Evolutionary conservation across 2,329 filamentous ascomycete genomes (phyloP).

Genomic region (Sarocladium kiliense): DNA sequence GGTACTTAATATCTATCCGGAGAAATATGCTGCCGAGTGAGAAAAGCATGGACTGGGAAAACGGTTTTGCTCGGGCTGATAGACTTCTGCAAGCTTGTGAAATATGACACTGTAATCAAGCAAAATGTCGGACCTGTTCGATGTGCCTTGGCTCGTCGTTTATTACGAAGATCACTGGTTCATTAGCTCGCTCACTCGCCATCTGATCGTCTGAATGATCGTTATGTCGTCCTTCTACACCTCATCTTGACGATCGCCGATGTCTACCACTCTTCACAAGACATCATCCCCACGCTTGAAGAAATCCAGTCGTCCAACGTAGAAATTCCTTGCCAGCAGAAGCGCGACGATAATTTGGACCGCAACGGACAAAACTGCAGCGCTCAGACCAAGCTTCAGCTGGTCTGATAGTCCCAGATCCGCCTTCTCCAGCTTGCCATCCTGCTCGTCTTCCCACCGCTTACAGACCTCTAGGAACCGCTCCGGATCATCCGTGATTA

Average conservation of each 20-base stretch:
- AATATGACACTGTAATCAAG: neutral
- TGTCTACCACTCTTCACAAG: no score
- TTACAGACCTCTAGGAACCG: conserved; percentile 58
- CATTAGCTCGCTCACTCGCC: no score
- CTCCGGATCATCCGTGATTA: conserved; percentile 80
- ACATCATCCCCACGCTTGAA: neutral
- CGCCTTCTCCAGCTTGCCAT: conserved; percentile 16
- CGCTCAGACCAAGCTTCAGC: conserved; percentile 13
- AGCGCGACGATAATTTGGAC: conserved; percentile 15
- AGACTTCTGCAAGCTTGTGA: neutral
- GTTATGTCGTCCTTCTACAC: no score
- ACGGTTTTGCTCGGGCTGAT: conserved; percentile 4
- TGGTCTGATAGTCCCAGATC: conserved; percentile 11
- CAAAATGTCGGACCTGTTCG: no score
- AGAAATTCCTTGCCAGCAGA: conserved; percentile 13
- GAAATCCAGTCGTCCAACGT: conserved; percentile 4
- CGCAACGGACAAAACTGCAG: conserved; percentile 2
- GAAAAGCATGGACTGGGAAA: neutral
- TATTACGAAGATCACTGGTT: no score
- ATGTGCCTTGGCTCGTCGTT: no score
- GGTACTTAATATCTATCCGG: no score
- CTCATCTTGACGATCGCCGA: no score
- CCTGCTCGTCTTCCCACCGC: conserved; percentile 28
- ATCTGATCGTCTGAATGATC: no score
- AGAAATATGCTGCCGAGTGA: no score